Base-by-base conservation (phyloP, 2,329 filamentous ascomycete genomes). In the Botryotinia calthae region DNA sequence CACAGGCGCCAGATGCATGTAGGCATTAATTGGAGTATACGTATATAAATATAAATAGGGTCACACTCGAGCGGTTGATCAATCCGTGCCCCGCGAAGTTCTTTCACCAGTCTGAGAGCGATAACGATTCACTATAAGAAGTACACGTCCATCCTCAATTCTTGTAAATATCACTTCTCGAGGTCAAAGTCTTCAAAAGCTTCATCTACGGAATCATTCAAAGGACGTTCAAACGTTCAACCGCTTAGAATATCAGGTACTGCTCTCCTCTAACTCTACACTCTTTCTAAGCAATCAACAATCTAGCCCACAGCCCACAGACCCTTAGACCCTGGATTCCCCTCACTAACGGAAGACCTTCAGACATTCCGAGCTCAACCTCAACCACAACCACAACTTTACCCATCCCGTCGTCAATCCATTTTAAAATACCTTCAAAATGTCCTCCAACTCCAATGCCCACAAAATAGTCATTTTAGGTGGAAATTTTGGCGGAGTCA, bases 401-500 rank as follows among this genome's bases (percentile, higher is more conserved):
- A n/a, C n/a, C 44, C 58, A n/a, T 40, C 37, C 1, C 28, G 18
- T 31, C 18, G 8, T 37, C 54, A 40, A 66, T 22, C 46, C 8
- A 37, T 46, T 67, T 20, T 22, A 18, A 22, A 62, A 70, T 61
- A 44, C 22, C 51, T 40, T 72, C 63, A 42, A 22, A 31, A 72
- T 71, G 69, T 58, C 70, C 5, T 72, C 70, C 62, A 37, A 59
- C 37, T 34, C 56, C 54, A 48, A 18, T 48, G 18, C 28, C n/a
- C 70, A 72, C 18, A 25, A 72, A n/a, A 84, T 87, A 72, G 79
- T 88, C 73, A 81, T 89, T 44, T 77, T 88, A 2, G 87, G 87
- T 46, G 85, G 83, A 25, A 87, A 86, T 20, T 87, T 85, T 73
- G 85, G 79, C 16, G 86, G 86, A 48, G 73, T 87, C 4, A 84